A percentile compares a stretch with the other conserved stretches of the same genome.
These are phyloP conservation scores for Rutidosis leptorrhynchoides DNA, from an alignment of 129 eudicot species.

Conservation along the genomic window DNA sequence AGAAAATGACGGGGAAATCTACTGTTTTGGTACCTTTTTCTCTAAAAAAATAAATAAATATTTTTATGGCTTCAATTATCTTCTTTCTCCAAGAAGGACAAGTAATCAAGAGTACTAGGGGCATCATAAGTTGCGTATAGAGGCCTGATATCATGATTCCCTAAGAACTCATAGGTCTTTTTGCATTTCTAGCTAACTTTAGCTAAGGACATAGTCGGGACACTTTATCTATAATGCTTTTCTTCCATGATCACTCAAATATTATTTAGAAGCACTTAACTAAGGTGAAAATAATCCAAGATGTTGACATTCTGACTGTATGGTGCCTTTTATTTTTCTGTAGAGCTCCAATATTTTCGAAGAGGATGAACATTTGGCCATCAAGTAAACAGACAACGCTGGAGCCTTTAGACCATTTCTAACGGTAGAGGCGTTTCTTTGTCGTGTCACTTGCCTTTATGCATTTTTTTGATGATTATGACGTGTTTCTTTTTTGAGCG, in stretches of 20 bases:
- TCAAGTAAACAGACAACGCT: constrained; percentile 29
- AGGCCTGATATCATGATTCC: not conserved
- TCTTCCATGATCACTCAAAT: not conserved
- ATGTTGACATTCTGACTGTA: constrained; percentile 16
- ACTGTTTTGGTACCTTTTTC: not conserved
- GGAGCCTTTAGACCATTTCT: too few species aligned
- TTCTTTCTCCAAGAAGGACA: not conserved
- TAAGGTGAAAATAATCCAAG: not conserved
- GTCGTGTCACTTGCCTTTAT: too few species aligned
- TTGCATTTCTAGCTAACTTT: too few species aligned
- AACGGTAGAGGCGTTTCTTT: constrained; percentile 47
- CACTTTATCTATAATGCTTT: too few species aligned
- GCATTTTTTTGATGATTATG: too few species aligned
- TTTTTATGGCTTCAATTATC: not conserved
- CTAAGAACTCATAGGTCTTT: too few species aligned
- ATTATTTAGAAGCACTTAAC: not conserved
- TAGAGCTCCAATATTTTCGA: constrained; percentile 34
- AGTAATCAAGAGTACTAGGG: not conserved
- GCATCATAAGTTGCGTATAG: not conserved
- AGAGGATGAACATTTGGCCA: constrained; percentile 29
- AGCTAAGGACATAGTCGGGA: too few species aligned
- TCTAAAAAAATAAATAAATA: not conserved
- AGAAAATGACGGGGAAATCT: too few species aligned
- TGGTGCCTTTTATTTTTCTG: constrained; percentile 15
- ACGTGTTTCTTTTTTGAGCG: too few species aligned